A percentile compares a stretch with the other conserved stretches of the same genome.
These are phyloP conservation scores for Aspergillus baeticus DNA, from an alignment of 495 filamentous ascomycete genomes.

Conservation along the genomic window DNA sequence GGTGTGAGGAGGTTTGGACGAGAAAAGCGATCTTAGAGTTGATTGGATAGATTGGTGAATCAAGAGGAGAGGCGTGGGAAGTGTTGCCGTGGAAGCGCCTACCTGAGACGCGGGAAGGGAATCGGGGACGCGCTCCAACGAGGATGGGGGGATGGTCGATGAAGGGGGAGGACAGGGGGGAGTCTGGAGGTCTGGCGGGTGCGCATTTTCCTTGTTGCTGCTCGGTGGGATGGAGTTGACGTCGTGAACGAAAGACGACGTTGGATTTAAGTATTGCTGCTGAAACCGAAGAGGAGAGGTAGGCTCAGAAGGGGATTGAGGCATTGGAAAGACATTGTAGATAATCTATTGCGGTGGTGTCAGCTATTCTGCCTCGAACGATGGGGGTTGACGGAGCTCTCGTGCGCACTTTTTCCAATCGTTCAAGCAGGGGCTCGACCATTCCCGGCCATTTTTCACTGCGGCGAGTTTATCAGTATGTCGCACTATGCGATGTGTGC, in stretches of 20 bases:
- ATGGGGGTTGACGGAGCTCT: conserved; percentile 1
- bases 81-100: conserved; percentile 34
- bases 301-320: conserved; percentile 34
- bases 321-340: conserved; percentile 52
- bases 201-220: conserved; percentile 56
- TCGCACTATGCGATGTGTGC: background rate
- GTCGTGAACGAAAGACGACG: conserved; percentile 32
- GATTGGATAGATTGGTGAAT: conserved; percentile 65
- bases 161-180: conserved; percentile 36
- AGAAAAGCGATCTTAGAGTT: conserved; percentile 67
- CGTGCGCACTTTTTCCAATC: conserved; percentile 51
- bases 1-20: conserved; percentile 80
- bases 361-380: background rate
- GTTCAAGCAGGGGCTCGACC: conserved; percentile 48
- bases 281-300: conserved; percentile 15
- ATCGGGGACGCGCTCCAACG: conserved; percentile 45
- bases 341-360: conserved; percentile 44
- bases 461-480: conserved; percentile 26
- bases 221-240: conserved; percentile 32
- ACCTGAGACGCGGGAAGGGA: conserved; percentile 43
- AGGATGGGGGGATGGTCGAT: conserved; percentile 29
- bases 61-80: conserved; percentile 63
- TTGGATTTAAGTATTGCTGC: conserved; percentile 28
- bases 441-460: conserved; percentile 57
- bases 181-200: conserved; percentile 32